Conservation (phyloP, 495 filamentous ascomycete genomes). For the Hypoxylon lienhwacheense region DNA sequence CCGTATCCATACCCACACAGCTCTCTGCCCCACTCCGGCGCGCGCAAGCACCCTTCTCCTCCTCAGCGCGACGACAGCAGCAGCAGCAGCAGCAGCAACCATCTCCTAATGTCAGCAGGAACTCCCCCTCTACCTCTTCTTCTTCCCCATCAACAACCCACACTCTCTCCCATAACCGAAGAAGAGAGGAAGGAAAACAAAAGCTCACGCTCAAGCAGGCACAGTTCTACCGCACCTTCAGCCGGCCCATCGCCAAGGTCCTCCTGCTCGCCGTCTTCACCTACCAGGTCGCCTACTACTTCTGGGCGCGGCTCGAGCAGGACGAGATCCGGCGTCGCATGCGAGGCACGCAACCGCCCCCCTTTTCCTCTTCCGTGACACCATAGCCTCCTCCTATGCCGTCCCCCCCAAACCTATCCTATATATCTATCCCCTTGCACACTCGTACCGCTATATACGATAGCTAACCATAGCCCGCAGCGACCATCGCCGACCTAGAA, state of each 20-base stretch:
- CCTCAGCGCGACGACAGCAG: conserved; percentile 12
- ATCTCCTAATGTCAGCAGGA: conserved; percentile 32
- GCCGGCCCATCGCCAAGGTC: conserved; percentile 78
- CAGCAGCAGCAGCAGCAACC: conserved; percentile 1
- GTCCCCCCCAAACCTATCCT: no score
- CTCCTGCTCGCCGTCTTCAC: conserved; percentile 84
- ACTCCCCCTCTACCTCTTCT: background rate
- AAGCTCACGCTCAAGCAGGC: conserved; percentile 49
- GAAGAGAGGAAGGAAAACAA: background rate
- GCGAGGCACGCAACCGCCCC: conserved; percentile 43
- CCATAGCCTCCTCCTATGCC: background rate
- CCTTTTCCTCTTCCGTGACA: background rate
- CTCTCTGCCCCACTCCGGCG: conserved; percentile 15
- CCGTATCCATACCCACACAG: background rate
- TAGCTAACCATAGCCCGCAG: conserved; percentile 23
- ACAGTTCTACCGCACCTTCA: conserved; percentile 77
- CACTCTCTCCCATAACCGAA: background rate
- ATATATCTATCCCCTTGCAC: no score
- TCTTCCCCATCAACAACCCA: background rate
- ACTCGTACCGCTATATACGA: no score
- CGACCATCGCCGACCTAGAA: conserved; percentile 40
- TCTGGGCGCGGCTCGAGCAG: conserved; percentile 84
- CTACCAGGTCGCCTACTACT: conserved; percentile 83
- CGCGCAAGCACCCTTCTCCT: conserved; percentile 23
- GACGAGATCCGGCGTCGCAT: conserved; percentile 68